Evolutionary conservation across 2,329 filamentous ascomycete species (phyloP).

Genomic region (Pestalotiopsis sp.): DNA sequence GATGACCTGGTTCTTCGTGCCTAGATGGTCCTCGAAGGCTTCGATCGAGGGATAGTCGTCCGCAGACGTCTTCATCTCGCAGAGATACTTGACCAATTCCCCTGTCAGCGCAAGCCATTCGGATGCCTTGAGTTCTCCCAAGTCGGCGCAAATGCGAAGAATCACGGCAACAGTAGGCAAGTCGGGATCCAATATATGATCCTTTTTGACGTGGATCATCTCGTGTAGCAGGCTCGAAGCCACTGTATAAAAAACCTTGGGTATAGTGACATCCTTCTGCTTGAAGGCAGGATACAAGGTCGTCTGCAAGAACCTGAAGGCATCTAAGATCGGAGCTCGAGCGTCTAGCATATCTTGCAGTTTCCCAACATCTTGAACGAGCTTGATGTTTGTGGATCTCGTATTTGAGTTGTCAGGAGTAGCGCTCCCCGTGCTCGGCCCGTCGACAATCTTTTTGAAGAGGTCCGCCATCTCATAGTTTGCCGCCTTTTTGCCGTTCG

Average conservation of each 20-base stretch:
- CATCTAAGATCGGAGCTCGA: slow-evolving; percentile 22
- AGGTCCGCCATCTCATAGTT: slow-evolving; percentile 23
- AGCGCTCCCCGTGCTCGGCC: slow-evolving; percentile 20
- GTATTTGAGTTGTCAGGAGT: slow-evolving; percentile 13
- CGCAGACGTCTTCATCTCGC: slow-evolving; percentile 26
- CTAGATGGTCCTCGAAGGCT: slow-evolving; percentile 31
- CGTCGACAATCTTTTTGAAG: slow-evolving; percentile 29
- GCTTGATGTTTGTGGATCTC: slow-evolving; percentile 5
- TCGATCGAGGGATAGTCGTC: slow-evolving; percentile 27
- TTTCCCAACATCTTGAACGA: slow-evolving; percentile 27
- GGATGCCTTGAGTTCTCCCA: slow-evolving; percentile 33
- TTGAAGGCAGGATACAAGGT: slow-evolving; percentile 33
- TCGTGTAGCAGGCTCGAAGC: slow-evolving; percentile 32
- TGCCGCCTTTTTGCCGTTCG: background rate
- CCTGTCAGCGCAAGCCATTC: slow-evolving; percentile 38
- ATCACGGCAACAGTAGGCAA: slow-evolving; percentile 42
- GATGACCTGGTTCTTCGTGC: slow-evolving; percentile 34
- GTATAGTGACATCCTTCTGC: slow-evolving; percentile 24
- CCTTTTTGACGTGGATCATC: slow-evolving; percentile 33
- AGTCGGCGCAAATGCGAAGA: slow-evolving; percentile 36
- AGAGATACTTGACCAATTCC: slow-evolving; percentile 34
- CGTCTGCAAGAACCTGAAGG: slow-evolving; percentile 27
- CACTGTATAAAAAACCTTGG: slow-evolving; percentile 32
- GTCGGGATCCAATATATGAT: slow-evolving; percentile 27
- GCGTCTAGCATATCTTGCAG: slow-evolving; percentile 35